Evolutionary conservation across 768 basidiomycete species (phyloP).

Genomic region (Leccinum disarticulatum): DNA sequence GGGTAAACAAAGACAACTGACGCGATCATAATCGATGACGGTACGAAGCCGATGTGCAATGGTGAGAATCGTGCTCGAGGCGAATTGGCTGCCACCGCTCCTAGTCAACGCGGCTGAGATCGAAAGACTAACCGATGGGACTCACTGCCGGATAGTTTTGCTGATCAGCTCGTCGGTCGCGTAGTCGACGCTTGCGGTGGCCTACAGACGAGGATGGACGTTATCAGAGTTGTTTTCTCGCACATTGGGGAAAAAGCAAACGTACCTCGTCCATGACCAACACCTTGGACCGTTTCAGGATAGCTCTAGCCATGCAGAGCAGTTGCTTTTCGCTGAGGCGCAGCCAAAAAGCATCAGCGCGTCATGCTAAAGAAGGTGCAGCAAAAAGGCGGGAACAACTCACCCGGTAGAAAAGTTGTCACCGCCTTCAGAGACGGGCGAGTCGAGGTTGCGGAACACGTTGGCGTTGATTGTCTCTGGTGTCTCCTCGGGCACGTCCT

Average conservation of each 20-base stretch:
- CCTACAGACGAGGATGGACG: constrained; percentile 36
- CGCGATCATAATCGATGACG: constrained; percentile 82
- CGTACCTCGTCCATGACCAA: constrained; percentile 82
- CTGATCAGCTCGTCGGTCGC: constrained; percentile 87
- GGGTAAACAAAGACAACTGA: constrained; percentile 35
- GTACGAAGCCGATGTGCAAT: constrained; percentile 80
- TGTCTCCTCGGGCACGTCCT: constrained; percentile 41
- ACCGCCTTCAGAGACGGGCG: constrained; percentile 75
- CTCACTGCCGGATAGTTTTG: constrained; percentile 77
- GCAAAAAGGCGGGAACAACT: constrained; percentile 10
- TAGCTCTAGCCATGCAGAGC: constrained; percentile 87
- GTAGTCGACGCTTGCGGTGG: constrained; percentile 78
- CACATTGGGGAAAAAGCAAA: background rate
- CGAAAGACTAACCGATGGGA: constrained; percentile 3
- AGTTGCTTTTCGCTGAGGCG: constrained; percentile 69
- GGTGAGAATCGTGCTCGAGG: constrained; percentile 77
- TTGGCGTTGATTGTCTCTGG: constrained; percentile 60
- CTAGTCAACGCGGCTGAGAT: background rate
- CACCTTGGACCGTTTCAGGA: constrained; percentile 73
- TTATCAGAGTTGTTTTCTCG: constrained; percentile 1
- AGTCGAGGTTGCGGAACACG: constrained; percentile 75
- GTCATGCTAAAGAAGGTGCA: background rate
- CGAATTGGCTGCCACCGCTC: constrained; percentile 56
- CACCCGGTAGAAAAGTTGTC: constrained; percentile 90
- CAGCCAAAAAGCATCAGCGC: background rate